Base-by-base conservation (phyloP, 306 rosid species). In the Acacia acuminata region DNA sequence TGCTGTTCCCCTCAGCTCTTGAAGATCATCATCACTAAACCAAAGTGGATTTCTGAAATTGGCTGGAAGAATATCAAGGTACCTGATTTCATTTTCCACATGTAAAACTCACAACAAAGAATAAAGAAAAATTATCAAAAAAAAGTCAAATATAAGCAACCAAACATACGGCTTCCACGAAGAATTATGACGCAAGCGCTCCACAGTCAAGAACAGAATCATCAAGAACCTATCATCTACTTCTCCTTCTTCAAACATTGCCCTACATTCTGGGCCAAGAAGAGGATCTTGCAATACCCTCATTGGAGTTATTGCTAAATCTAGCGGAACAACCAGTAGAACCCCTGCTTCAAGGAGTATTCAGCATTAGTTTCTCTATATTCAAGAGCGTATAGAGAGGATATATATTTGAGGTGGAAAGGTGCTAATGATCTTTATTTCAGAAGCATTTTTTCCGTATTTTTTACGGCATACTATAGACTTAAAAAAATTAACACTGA, bases 231-330 rank as follows among this genome's bases (percentile, higher is more conserved):
- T 88, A 84, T 96, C 99, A 87, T 96, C 99, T 25, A 94, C 97
- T 77, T 94, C 97, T 80, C 94, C 97, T 87, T 94, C 99, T 86
- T 90, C 94, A 84, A 90, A 91, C 98, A 92, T 85, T 78, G 91
- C 92, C 77, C 94, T 91, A 81, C 99, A 94, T 84, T 90, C 98
- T 22, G 96, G 88, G 60, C 99, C 98, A 69, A 92, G 75, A 80
- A 92, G 86, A 81, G 97, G 92, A 81, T 96, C 97, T 94, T 96
- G 97, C 92, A 96, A 81, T 51, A 94, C 99, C 86, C 98, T 88
- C 99, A 96, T 96, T 6, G 99, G 99, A 82, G 99, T 94, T 78
- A 96, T 94, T 71, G 98, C 96, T 71, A 96, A 87, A 86, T 91
- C 92, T 32, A 96, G 87, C 43, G 97, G 98, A 81, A 94, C 99